Percentiles rank a stretch among this genome's conserved stretches.
phyloP scores from a whole-genome alignment of 176 grass and related monocot genomes.

The Carex myosuroides region DNA sequence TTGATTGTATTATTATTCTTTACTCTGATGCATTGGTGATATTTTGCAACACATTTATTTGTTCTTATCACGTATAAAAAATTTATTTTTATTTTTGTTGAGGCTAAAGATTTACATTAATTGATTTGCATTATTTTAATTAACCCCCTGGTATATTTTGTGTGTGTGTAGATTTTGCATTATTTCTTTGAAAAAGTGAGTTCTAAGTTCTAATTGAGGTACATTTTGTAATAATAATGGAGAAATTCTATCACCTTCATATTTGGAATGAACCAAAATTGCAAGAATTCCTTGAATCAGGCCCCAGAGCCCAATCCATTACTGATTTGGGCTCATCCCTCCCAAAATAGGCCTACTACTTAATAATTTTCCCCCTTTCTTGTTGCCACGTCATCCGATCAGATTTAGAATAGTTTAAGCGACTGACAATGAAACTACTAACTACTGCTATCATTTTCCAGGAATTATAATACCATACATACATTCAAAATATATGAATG shows the following conservation, averaged over 20 bases:
- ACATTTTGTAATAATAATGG: background rate
- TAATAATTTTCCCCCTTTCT: background rate
- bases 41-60: background rate
- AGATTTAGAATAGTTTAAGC: no score
- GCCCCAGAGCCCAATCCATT: background rate
- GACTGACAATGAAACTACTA: no score
- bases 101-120: background rate
- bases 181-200: background rate
- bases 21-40: slow-evolving; percentile 8
- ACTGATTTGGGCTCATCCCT: background rate
- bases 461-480: no score
- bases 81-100: background rate
- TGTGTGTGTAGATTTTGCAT: background rate
- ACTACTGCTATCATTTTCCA: no score
- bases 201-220: background rate
- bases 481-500: no score
- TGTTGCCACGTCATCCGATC: no score
- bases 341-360: background rate
- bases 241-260: background rate
- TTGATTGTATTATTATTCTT: background rate
- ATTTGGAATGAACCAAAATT: background rate
- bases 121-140: background rate
- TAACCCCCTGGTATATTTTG: background rate
- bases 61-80: background rate
- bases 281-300: no score